These are phyloP conservation scores for Fraxinus xanthoxyloides DNA, from an alignment of 305 asterid genomes.

Conservation along the genomic window DNA sequence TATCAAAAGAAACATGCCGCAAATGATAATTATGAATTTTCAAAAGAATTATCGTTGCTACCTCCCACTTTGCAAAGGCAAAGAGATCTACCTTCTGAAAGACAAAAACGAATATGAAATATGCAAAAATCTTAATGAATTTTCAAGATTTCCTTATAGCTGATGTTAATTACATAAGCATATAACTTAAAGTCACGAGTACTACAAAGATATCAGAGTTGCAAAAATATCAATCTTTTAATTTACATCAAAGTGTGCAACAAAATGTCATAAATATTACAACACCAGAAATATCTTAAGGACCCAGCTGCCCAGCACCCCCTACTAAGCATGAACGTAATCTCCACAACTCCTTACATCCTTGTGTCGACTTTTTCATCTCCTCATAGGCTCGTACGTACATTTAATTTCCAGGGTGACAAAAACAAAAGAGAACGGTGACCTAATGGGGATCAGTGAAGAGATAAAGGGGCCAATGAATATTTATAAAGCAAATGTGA, in stretches of 20 bases:
- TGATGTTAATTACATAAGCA: conserved; percentile 4
- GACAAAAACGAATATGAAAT: not conserved
- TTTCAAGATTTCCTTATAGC: not conserved
- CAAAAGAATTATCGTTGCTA: not conserved
- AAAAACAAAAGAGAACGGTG: not conserved
- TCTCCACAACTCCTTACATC: conserved; percentile 10
- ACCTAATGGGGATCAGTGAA: not conserved
- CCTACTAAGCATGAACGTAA: conserved; percentile 2
- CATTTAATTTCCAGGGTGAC: not conserved
- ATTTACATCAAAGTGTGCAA: not conserved
- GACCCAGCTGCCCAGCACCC: not conserved
- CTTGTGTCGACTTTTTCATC: not conserved
- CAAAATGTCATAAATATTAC: not conserved
- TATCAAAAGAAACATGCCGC: not conserved
- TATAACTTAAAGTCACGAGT: conserved; percentile 6
- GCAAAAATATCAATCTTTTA: not conserved
- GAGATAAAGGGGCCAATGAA: not conserved
- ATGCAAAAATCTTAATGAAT: not conserved
- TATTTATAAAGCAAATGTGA: conserved; percentile 31
- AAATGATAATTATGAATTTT: not conserved
- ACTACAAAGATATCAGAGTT: conserved; percentile 3
- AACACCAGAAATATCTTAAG: not conserved
- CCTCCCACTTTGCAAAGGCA: not conserved
- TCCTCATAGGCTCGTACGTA: not conserved
- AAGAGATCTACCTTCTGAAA: not conserved